Evolutionary conservation across 2,329 filamentous ascomycete genomes (phyloP).

Genomic region (Diaporthe vaccinii): DNA sequence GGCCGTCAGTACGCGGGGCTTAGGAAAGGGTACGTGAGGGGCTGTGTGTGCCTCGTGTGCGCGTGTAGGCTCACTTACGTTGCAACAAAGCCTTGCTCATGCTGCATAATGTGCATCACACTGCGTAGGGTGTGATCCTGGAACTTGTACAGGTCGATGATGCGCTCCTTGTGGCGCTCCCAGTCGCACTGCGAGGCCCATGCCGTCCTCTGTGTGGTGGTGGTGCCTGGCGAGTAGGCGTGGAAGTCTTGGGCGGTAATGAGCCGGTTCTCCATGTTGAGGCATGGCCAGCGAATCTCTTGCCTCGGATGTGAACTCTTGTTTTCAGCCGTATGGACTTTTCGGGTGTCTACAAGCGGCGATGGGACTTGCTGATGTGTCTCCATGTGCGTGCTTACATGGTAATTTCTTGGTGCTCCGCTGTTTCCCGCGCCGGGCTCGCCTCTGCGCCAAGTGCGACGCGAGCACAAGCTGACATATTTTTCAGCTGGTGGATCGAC

Average conservation of each 20-base stretch:
- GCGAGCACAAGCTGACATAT: conserved; percentile 14
- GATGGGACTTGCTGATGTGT: conserved; percentile 15
- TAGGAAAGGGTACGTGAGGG: neutral
- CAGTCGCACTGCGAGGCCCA: conserved; percentile 40
- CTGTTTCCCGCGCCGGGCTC: conserved; percentile 8
- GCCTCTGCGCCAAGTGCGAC: conserved; percentile 12
- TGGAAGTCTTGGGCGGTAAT: conserved; percentile 10
- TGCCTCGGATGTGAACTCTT: neutral
- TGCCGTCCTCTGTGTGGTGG: neutral
- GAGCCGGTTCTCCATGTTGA: conserved; percentile 9
- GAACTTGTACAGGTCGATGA: conserved; percentile 44
- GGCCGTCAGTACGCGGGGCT: conserved; percentile 7
- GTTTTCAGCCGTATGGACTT: neutral
- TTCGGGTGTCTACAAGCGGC: neutral
- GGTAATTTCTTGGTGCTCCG: conserved; percentile 14
- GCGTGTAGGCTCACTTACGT: conserved; percentile 39
- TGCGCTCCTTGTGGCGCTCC: conserved; percentile 40
- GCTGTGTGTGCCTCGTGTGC: neutral
- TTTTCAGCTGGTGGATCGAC: conserved; percentile 23
- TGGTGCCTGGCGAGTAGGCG: neutral
- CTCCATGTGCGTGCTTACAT: conserved; percentile 3
- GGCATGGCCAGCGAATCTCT: conserved; percentile 11
- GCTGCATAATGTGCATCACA: conserved; percentile 45
- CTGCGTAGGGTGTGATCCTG: conserved; percentile 40
- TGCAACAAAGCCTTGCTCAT: conserved; percentile 42